A percentile compares a stretch with the other conserved stretches of the same genome.
These are phyloP conservation scores for Tetrahymena thermophila DNA, from an alignment of 73 alveolate genomes.

Conservation along the genomic window DNA sequence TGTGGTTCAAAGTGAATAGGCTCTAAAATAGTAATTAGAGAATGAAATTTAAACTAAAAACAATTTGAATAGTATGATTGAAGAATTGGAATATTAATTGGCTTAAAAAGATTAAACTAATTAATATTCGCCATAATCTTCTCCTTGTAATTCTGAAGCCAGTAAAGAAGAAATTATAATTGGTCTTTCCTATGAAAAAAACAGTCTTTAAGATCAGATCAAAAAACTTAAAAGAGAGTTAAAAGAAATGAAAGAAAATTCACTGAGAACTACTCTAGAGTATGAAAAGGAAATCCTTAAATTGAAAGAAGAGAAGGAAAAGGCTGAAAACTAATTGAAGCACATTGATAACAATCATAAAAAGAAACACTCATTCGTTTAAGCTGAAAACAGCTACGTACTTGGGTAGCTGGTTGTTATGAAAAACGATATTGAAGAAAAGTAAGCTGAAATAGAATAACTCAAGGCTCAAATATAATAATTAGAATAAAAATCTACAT, in stretches of 20 bases:
- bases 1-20: not conserved
- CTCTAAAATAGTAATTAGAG: not conserved
- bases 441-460: not conserved
- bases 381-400: not conserved
- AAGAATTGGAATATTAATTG: not conserved
- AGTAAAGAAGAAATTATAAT: not conserved
- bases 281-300: not conserved
- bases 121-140: not conserved
- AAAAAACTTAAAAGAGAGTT: not conserved
- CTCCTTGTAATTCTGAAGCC: not conserved
- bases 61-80: not conserved
- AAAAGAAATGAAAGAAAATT: not conserved
- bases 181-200: not conserved
- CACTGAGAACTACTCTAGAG: not conserved
- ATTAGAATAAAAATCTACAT: not conserved
- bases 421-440: not conserved
- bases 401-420: not conserved
- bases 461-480: not conserved
- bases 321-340: not conserved
- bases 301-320: not conserved
- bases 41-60: not conserved
- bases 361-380: not conserved
- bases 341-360: not conserved
- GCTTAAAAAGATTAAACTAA: not conserved
- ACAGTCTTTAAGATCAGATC: not conserved